A percentile compares a stretch with the other conserved stretches of the same genome.
Evolutionary conservation across 2,329 filamentous ascomycete species (phyloP).

Genomic region (Fusarium circinatum): DNA sequence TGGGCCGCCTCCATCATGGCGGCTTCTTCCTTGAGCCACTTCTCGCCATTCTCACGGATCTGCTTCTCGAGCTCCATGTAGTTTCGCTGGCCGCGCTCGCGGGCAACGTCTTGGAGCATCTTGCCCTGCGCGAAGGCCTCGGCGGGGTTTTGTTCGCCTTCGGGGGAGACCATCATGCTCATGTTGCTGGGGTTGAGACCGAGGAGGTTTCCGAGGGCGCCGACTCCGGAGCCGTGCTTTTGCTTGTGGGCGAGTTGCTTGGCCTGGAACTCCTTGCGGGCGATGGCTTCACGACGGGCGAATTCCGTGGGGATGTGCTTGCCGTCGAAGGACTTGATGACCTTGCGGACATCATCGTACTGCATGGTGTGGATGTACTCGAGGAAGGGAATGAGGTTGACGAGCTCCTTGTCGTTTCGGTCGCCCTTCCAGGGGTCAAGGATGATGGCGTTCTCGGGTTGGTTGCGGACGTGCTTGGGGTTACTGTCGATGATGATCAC

Average conservation of each 20-base stretch:
- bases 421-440: conserved; percentile 91
- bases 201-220: conserved; percentile 75
- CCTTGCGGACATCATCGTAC: conserved; percentile 84
- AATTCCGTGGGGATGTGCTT: conserved; percentile 92
- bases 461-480: conserved; percentile 80
- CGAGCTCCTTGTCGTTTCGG: conserved; percentile 83
- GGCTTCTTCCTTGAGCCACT: conserved; percentile 95
- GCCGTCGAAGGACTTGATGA: conserved; percentile 88
- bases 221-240: conserved; percentile 67
- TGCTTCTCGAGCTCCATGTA: conserved; percentile 91
- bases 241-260: conserved; percentile 75
- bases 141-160: conserved; percentile 75
- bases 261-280: conserved; percentile 85
- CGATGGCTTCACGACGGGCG: conserved; percentile 84
- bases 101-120: conserved; percentile 94
- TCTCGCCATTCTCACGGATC: conserved; percentile 91
- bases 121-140: conserved; percentile 91
- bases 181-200: conserved; percentile 79
- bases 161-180: conserved; percentile 67
- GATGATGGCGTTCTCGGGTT: conserved; percentile 96
- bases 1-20: conserved; percentile 87
- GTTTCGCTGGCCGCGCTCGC: conserved; percentile 89
- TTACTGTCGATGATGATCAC: conserved; percentile 95
- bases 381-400: conserved; percentile 92
- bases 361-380: conserved; percentile 98